Evolutionary conservation across 2,329 filamentous ascomycete species (phyloP).

Genomic region (Phialophora tarda): DNA sequence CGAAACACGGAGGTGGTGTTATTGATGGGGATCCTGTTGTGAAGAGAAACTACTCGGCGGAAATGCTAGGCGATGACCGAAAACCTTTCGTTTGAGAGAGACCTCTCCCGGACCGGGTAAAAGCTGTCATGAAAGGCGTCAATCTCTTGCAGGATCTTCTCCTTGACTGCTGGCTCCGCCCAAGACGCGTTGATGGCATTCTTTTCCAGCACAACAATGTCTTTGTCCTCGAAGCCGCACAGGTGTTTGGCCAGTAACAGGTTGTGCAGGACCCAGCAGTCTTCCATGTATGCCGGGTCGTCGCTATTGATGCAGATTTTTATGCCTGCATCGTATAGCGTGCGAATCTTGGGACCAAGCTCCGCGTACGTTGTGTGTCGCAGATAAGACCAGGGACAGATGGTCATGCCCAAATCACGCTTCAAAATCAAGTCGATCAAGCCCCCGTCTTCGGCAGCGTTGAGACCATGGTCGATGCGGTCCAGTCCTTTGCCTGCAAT

Average conservation of each 20-base stretch:
- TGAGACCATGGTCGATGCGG: slow-evolving; percentile 53
- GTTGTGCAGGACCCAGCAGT: slow-evolving; percentile 58
- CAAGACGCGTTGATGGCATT: slow-evolving; percentile 57
- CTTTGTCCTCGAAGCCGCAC: slow-evolving; percentile 49
- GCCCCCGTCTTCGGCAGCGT: slow-evolving; percentile 45
- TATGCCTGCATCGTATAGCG: slow-evolving; percentile 53
- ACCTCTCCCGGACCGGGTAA: slow-evolving; percentile 3
- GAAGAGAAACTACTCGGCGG: neutral
- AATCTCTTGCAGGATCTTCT: slow-evolving; percentile 21
- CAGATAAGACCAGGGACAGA: slow-evolving; percentile 52
- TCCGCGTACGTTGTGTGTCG: slow-evolving; percentile 38
- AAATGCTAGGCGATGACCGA: neutral
- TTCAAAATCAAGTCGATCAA: slow-evolving; percentile 45
- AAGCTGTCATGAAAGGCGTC: slow-evolving; percentile 9
- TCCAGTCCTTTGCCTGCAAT: slow-evolving; percentile 34
- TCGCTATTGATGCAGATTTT: slow-evolving; percentile 57
- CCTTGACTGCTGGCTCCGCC: slow-evolving; percentile 51
- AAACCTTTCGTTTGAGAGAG: neutral
- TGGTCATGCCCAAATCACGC: slow-evolving; percentile 48
- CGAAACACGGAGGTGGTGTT: neutral
- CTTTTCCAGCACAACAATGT: slow-evolving; percentile 51
- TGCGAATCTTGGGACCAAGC: slow-evolving; percentile 47
- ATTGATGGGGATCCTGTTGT: neutral
- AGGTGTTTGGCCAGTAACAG: slow-evolving; percentile 53
- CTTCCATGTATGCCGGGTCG: slow-evolving; percentile 58